Base-by-base conservation (phyloP, 345 rosid genomes). In the Aquilaria sinensis region DNA sequence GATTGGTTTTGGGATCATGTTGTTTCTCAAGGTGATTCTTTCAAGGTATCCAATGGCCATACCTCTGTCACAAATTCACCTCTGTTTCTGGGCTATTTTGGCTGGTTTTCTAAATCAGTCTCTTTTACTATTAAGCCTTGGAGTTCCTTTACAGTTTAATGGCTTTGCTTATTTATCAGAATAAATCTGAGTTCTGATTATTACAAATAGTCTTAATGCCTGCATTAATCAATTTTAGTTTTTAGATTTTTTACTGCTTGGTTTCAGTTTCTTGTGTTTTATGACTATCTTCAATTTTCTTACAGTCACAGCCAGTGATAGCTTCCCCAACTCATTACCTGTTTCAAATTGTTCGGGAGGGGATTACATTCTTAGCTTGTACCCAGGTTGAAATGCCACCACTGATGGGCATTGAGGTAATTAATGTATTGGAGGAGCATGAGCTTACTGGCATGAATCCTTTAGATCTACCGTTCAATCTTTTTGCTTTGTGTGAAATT, bases 321-420 rank as follows among this genome's bases (percentile, higher is more conserved):
- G 96, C 97, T 78, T 90, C 97, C 54, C 96, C 99, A 23, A 94
- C 96, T 1, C 96, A 94, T 75, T 94, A 90, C 75, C 75, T 88
- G 59, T 94, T 94, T 73, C 99, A 90, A 86, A 65, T 90, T 50
- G 79, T 90, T 70, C 87, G 96, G 0, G 91, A 85, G 12, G 99
- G 97, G 62, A 81, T 94, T 64, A 94, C 97, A 2, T 86, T 94
- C 70, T 69, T 94, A 60, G 93, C 99, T 57, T 90, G 99, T 65
- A 90, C 90, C 71, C 99, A 90, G 75, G 96, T 94, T 63, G 99
- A 90, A 77, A 90, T 94, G 97, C 95, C 95, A 3, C 96, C 99
- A 47, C 67, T 94, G 79, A 86, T 94, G 97, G 99, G 84, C 33
- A 83, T 90, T 66, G 99, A 94, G 96, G 99, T 90, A 74, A 41